Evolutionary conservation across 2,329 filamentous ascomycete species (phyloP).

Genomic region (Exophiala alcalophila): DNA sequence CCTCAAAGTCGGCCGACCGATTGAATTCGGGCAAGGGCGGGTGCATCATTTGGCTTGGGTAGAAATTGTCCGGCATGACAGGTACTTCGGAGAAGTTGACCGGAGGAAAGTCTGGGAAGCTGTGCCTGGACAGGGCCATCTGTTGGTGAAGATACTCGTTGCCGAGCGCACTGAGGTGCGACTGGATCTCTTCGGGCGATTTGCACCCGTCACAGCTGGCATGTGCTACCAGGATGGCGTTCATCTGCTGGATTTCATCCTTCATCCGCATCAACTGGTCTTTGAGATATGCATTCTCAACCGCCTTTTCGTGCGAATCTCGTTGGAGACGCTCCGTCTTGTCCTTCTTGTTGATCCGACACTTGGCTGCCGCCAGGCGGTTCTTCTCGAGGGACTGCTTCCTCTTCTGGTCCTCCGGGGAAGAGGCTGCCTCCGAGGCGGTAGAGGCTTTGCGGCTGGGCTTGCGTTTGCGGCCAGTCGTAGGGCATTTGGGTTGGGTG

Average conservation of each 20-base stretch:
- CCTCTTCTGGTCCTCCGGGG: constrained; percentile 28
- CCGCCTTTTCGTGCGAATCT: constrained; percentile 30
- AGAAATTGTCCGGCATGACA: constrained; percentile 21
- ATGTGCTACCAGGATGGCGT: constrained; percentile 28
- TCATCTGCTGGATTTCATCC: constrained; percentile 31
- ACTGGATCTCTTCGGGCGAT: constrained; percentile 29
- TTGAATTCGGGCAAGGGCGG: constrained; percentile 30
- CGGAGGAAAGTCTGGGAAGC: constrained; percentile 17
- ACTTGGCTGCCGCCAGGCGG: constrained; percentile 31
- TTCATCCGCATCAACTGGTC: constrained; percentile 32
- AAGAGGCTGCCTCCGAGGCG: constrained; percentile 8
- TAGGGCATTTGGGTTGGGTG: constrained; percentile 7
- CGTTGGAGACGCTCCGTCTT: constrained; percentile 30
- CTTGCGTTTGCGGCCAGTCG: constrained; percentile 27
- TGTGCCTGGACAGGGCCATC: constrained; percentile 12
- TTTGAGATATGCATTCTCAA: constrained; percentile 31
- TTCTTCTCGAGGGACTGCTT: constrained; percentile 32
- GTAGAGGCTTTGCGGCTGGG: constrained; percentile 23
- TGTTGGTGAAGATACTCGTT: constrained; percentile 28
- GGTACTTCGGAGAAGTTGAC: constrained; percentile 20
- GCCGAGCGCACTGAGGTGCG: constrained; percentile 27
- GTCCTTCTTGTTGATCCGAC: constrained; percentile 32
- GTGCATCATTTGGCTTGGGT: constrained; percentile 21
- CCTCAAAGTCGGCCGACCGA: constrained; percentile 29
- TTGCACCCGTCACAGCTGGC: constrained; percentile 31